Percentiles rank a stretch among this genome's conserved stretches.
These are phyloP conservation scores for Astragalus glycyphyllos DNA, from an alignment of 306 rosid species.

Conservation along the genomic window DNA sequence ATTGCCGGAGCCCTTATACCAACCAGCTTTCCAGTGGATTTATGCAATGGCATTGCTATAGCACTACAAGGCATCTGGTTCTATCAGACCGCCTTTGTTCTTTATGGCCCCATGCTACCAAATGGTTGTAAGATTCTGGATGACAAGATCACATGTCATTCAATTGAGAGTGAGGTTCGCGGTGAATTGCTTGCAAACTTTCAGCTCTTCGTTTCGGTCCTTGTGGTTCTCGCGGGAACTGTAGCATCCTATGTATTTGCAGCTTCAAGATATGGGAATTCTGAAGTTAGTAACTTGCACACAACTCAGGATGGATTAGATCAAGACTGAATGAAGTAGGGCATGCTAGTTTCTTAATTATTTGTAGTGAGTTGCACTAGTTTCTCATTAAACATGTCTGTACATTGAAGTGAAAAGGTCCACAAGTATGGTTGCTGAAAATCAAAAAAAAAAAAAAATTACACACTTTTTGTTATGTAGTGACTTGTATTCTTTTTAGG, in stretches of 20 bases:
- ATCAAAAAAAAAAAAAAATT: background rate
- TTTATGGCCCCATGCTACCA: conserved; percentile 95
- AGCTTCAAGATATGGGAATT: conserved; percentile 64
- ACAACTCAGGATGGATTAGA: conserved; percentile 47
- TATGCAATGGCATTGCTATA: conserved; percentile 73
- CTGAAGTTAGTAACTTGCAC: conserved; percentile 47
- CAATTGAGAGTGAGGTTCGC: conserved; percentile 71
- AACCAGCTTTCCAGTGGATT: conserved; percentile 77
- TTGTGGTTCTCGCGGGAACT: conserved; percentile 67
- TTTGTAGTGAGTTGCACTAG: conserved; percentile 33
- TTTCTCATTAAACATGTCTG: conserved; percentile 31
- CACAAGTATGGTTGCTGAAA: conserved; percentile 19
- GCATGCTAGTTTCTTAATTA: conserved; percentile 15
- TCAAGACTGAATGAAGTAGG: conserved; percentile 55
- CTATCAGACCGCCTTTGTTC: conserved; percentile 96
- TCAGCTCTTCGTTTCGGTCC: conserved; percentile 70
- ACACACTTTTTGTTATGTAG: conserved; percentile 12
- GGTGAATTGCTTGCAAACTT: conserved; percentile 94
- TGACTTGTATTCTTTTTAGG: background rate
- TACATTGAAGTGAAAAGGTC: conserved; percentile 35
- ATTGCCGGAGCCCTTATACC: conserved; percentile 76
- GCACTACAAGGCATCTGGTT: conserved; percentile 98
- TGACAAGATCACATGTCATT: conserved; percentile 54
- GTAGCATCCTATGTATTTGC: conserved; percentile 61
- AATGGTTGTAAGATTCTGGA: conserved; percentile 74